A percentile compares a stretch with the other conserved stretches of the same genome.
Conservation (phyloP, 2,329 filamentous ascomycete genomes). For the Didymella pinodella region DNA sequence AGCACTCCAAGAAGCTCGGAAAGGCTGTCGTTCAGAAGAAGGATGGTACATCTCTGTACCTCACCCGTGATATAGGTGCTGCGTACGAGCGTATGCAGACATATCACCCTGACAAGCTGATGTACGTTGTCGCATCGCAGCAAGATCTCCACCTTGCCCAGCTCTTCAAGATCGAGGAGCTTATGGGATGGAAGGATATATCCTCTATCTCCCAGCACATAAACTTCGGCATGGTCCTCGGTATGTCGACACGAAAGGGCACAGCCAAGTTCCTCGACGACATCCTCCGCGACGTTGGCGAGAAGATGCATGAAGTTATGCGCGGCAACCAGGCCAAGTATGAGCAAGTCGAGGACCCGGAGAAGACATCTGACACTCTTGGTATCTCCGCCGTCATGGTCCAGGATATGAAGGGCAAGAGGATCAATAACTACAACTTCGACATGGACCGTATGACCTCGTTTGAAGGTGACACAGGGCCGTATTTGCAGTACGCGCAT, state of each 20-base stretch:
- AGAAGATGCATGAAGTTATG: slow-evolving; percentile 99
- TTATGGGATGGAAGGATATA: slow-evolving; percentile 68
- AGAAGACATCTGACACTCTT: slow-evolving; percentile 81
- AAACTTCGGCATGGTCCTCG: slow-evolving; percentile 72
- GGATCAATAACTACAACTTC: slow-evolving; percentile 74
- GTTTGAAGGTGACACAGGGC: slow-evolving; percentile 85
- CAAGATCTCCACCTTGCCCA: slow-evolving; percentile 71
- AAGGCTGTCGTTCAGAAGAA: slow-evolving; percentile 72
- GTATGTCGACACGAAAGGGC: slow-evolving; percentile 69
- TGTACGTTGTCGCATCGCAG: slow-evolving; percentile 71
- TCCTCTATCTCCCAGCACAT: slow-evolving; percentile 68
- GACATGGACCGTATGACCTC: slow-evolving; percentile 83
- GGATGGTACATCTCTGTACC: slow-evolving; percentile 72
- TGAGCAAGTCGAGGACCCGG: slow-evolving; percentile 83
- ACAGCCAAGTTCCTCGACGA: slow-evolving; percentile 62
- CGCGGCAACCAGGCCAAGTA: slow-evolving; percentile 90
- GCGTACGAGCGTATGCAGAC: slow-evolving; percentile 68
- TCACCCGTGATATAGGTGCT: slow-evolving; percentile 74
- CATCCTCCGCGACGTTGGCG: slow-evolving; percentile 69
- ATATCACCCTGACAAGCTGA: slow-evolving; percentile 72
- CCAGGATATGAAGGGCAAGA: slow-evolving; percentile 96
- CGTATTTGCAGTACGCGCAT: slow-evolving; percentile 82
- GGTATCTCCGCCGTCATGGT: slow-evolving; percentile 97
- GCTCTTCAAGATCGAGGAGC: slow-evolving; percentile 70
- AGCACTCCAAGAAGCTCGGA: slow-evolving; percentile 73